Evolutionary conservation across 768 basidiomycete genomes (phyloP).

Genomic region (Tephrocybe sp.): DNA sequence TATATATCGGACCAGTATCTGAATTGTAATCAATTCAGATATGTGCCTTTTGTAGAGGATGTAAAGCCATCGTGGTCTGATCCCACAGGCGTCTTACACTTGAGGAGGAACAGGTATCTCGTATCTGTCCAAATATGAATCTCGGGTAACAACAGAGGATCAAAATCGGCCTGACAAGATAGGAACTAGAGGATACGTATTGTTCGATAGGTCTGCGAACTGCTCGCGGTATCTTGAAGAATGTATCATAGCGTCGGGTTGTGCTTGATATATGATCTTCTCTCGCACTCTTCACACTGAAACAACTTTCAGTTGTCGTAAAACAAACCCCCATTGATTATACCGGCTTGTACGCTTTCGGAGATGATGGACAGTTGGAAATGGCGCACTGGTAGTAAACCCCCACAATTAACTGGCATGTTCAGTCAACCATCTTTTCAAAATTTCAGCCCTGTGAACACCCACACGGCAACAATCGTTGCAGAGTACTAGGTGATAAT

Average conservation of each 20-base stretch:
- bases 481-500: conserved; percentile 65
- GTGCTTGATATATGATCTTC: conserved; percentile 73
- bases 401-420: conserved; percentile 66
- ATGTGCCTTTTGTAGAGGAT: too few species aligned
- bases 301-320: not conserved
- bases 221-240: conserved; percentile 84
- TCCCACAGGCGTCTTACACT: too few species aligned
- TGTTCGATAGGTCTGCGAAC: conserved; percentile 58
- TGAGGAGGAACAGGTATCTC: conserved; percentile 57
- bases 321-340: conserved; percentile 20
- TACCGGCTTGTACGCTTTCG: conserved; percentile 75
- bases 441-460: conserved; percentile 27
- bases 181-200: conserved; percentile 64
- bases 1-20: too few species aligned
- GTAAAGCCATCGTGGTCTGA: too few species aligned
- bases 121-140: conserved; percentile 48
- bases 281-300: conserved; percentile 83
- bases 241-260: conserved; percentile 84
- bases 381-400: conserved; percentile 86
- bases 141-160: not conserved
- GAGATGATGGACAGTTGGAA: conserved; percentile 82
- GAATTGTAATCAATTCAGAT: too few species aligned
- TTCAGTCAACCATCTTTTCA: not conserved
- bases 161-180: conserved; percentile 48
- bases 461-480: conserved; percentile 54